phyloP scores from a whole-genome alignment of 2,329 filamentous ascomycete genomes.

The Dactylellina leptospora region DNA sequence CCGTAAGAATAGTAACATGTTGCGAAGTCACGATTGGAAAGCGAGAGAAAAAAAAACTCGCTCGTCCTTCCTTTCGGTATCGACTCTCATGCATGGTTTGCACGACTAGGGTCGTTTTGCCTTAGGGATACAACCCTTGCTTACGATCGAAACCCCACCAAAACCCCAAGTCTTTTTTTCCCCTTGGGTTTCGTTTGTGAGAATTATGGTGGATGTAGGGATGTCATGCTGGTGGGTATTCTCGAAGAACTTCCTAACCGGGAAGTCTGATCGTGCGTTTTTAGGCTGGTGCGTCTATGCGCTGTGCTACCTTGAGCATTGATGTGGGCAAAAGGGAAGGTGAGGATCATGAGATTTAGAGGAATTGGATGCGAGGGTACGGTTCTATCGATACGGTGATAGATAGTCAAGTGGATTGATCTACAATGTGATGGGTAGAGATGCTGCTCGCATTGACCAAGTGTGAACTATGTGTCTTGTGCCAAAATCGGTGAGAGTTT shows the following conservation, averaged over 20 bases:
- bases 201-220: background rate
- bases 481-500: background rate
- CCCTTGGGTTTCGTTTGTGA: too few relatives aligned
- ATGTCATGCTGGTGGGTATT: background rate
- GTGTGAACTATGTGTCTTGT: too few relatives aligned
- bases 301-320: background rate
- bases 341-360: slow-evolving; percentile 13
- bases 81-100: slow-evolving; percentile 25
- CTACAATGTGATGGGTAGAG: background rate
- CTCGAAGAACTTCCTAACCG: slow-evolving; percentile 35
- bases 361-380: slow-evolving; percentile 17
- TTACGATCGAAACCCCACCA: background rate
- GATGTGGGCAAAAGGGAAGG: background rate
- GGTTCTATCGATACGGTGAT: slow-evolving; percentile 8
- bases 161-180: background rate
- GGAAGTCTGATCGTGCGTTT: slow-evolving; percentile 32
- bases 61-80: background rate
- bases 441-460: too few relatives aligned
- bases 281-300: slow-evolving; percentile 49
- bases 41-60: too few relatives aligned
- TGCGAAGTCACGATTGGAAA: slow-evolving; percentile 15
- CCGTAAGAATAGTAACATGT: slow-evolving; percentile 43
- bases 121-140: slow-evolving; percentile 36
- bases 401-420: slow-evolving; percentile 8
- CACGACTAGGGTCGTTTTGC: too few relatives aligned